These are phyloP conservation scores for Viola pubescens DNA, from an alignment of 441 rosid genomes.

Conservation along the genomic window DNA sequence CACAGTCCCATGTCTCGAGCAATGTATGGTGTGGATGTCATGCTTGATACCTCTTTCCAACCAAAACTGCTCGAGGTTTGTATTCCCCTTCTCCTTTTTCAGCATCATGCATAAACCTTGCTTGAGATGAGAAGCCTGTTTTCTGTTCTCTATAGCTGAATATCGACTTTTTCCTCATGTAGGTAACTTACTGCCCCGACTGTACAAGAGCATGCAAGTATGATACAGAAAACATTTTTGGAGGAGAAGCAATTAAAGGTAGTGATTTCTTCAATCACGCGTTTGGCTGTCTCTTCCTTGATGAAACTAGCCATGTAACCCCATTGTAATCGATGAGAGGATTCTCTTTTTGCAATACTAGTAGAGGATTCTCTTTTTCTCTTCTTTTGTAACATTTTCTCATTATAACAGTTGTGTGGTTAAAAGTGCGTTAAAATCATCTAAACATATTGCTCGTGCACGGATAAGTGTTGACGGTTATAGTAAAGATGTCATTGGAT, in stretches of 20 bases:
- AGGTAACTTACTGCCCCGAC: constrained; percentile 97
- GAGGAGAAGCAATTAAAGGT: constrained; percentile 41
- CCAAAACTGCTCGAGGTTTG: constrained; percentile 90
- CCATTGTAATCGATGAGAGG: constrained; percentile 33
- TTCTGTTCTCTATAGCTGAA: not conserved
- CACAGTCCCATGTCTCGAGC: constrained; percentile 70
- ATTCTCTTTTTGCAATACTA: too few relatives aligned
- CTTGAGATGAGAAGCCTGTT: not conserved
- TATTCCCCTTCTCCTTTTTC: not conserved
- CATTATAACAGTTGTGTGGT: not conserved
- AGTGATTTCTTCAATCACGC: constrained; percentile 63
- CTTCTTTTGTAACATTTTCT: not conserved
- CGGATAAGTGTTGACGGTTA: too few relatives aligned
- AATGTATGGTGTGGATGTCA: constrained; percentile 85
- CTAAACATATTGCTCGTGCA: too few relatives aligned
- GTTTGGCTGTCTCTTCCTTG: constrained; percentile 79
- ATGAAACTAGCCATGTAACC: constrained; percentile 46
- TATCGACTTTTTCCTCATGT: constrained; percentile 3
- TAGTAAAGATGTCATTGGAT: too few relatives aligned
- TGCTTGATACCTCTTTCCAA: constrained; percentile 67
- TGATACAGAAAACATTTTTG: constrained; percentile 40
- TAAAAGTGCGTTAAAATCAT: too few relatives aligned
- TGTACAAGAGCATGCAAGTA: constrained; percentile 85
- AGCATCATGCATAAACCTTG: not conserved
- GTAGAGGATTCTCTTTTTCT: not conserved